phyloP scores from a whole-genome alignment of 2,329 filamentous ascomycete genomes.

The Grosmannia clavigera region DNA sequence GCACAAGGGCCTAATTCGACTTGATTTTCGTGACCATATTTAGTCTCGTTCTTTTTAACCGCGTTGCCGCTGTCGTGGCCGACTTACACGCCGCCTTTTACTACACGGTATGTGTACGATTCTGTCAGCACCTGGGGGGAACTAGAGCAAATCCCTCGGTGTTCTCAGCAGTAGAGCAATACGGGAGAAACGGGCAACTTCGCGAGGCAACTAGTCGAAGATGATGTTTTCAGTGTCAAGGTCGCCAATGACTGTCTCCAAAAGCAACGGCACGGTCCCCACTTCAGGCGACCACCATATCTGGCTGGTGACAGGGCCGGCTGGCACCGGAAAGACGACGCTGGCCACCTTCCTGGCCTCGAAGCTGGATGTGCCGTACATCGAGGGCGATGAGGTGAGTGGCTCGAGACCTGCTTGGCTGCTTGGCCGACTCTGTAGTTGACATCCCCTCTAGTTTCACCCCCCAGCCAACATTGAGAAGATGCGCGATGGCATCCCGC shows the following conservation, averaged over 20 bases:
- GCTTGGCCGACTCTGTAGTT: neutral
- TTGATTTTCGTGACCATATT: neutral
- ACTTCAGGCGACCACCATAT: constrained; percentile 45
- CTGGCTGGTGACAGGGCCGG: constrained; percentile 69
- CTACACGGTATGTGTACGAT: neutral
- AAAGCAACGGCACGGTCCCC: neutral
- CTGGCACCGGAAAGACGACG: constrained; percentile 69
- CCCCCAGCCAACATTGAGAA: constrained; percentile 74
- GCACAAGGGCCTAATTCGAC: neutral
- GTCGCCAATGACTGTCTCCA: neutral
- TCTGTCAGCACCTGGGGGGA: neutral
- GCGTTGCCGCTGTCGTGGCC: neutral
- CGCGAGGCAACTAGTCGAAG: neutral
- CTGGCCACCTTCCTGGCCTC: constrained; percentile 54
- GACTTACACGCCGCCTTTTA: neutral
- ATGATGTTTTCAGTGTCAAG: neutral
- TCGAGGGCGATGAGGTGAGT: constrained; percentile 65
- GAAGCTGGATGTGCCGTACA: constrained; percentile 53
- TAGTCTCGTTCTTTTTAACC: neutral
- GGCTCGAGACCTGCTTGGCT: constrained; percentile 1
- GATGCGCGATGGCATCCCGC: constrained; percentile 71
- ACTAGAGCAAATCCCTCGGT: neutral
- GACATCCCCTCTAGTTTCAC: constrained; percentile 46
- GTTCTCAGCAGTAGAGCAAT: neutral
- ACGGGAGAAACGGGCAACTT: neutral